Conservation (phyloP, 2,329 filamentous ascomycete genomes). For the Ascochyta pisi region DNA sequence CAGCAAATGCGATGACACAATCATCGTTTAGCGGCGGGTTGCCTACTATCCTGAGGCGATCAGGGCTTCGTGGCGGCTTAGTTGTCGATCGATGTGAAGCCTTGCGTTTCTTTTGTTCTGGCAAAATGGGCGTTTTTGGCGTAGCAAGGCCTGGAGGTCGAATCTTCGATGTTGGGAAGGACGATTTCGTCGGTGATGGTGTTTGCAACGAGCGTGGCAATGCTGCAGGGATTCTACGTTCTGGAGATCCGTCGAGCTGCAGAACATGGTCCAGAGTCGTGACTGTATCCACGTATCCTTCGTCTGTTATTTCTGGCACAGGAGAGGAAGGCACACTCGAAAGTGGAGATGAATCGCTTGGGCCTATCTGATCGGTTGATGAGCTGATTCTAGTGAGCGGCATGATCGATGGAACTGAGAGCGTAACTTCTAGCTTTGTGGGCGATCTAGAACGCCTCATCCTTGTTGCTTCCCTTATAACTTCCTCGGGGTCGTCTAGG, state of each 20-base stretch:
- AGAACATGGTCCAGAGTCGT: background rate
- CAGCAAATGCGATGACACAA: conserved; percentile 47
- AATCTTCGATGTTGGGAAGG: background rate
- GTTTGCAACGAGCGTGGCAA: background rate
- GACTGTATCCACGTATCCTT: background rate
- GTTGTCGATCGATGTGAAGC: background rate
- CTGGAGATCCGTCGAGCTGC: conserved; percentile 19
- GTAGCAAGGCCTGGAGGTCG: background rate
- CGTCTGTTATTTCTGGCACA: background rate
- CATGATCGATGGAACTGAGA: background rate
- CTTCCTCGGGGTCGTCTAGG: conserved; percentile 31
- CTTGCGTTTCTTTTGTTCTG: conserved; percentile 24
- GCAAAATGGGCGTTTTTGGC: conserved; percentile 1
- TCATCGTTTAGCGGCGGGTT: conserved; percentile 42
- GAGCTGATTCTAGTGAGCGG: background rate
- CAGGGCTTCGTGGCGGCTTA: conserved; percentile 17
- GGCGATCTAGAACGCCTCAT: conserved; percentile 15
- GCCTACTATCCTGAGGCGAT: conserved; percentile 31
- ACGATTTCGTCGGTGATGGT: background rate
- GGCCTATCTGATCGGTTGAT: too few species aligned
- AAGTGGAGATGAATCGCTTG: conserved; percentile 6
- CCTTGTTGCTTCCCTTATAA: conserved; percentile 23
- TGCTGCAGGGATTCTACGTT: background rate
- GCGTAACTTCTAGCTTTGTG: conserved; percentile 8
- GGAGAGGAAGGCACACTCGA: conserved; percentile 26